Evolutionary conservation across 768 basidiomycete genomes (phyloP), one percentile per base, ranked within the genome.

Genomic region (Leccinum arenicola): DNA sequence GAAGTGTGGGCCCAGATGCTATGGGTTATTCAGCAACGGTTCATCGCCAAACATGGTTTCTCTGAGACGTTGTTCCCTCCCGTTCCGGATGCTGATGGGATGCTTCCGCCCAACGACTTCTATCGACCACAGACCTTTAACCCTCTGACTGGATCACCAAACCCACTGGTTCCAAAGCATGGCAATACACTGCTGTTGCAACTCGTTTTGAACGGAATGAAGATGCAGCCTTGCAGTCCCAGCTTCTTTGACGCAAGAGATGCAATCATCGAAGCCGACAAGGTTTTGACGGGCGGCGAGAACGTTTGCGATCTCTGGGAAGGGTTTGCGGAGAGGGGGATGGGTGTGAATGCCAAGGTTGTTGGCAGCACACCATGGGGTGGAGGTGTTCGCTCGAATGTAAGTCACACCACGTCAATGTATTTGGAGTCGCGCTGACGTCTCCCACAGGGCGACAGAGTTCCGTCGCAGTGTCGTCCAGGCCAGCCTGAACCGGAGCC

Each of bases 1-100:
- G 94, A 96, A 75, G 95, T 98, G 57, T 98, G 95, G 95, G 95
- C 95, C 5, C 76, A 94, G 78, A 87, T 93, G 25, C 86, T 94
- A 54, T 94, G 89, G 89, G 80, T 93, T 64, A 80, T 90, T 50
- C 80, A 84, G 19, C 84, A 93, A 67, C 74, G 79, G 23, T 75
- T 98, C 35, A 90, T 97, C 67, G 76, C 78, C 74, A 88, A 90
- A 75, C 86, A 97, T 70, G 93, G 93, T 0, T 96, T 84, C 80
- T 80, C 83, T 17, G 82, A 87, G 14, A 81, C 79, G 2, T 80
- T 97, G 48, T 94, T 90, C 85, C 95, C 95, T 27, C 95, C 95
- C 11, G 69, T 78, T 25, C 84, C 89, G 11, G 68, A 80, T 23
- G 81, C 75, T 14, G 79, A 89, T 67, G 88, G 91, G 10, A 84